phyloP scores from a whole-genome alignment of 2,329 filamentous ascomycete genomes.

The Aspergillus calidoustus region DNA sequence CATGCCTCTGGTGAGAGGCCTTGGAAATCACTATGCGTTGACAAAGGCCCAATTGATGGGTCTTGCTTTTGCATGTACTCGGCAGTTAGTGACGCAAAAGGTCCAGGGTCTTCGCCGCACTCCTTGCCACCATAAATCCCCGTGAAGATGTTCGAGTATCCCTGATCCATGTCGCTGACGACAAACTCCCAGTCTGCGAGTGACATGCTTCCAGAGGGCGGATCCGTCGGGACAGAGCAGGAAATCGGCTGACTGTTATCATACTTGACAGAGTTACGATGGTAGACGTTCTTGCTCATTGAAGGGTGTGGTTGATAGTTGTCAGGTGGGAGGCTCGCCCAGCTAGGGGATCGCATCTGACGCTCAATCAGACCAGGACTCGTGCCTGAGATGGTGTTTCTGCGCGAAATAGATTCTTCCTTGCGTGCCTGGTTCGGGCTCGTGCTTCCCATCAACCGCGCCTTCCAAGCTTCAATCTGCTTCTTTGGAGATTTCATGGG shows the following conservation, averaged over 20 bases:
- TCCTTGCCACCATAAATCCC: constrained; percentile 53
- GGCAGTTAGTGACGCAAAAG: constrained; percentile 40
- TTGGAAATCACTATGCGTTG: constrained; percentile 34
- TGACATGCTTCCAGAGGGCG: constrained; percentile 52
- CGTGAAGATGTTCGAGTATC: constrained; percentile 75
- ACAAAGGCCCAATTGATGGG: constrained; percentile 23
- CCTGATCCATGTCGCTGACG: constrained; percentile 77
- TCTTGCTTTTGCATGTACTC: constrained; percentile 37
- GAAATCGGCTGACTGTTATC: constrained; percentile 34
- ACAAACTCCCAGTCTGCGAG: constrained; percentile 81
- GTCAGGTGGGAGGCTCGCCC: constrained; percentile 34
- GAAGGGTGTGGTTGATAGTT: constrained; percentile 24
- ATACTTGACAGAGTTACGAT: constrained; percentile 47
- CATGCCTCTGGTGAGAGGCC: constrained; percentile 45
- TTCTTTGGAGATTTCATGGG: constrained; percentile 40
- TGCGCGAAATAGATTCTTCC: constrained; percentile 32
- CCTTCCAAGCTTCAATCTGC: constrained; percentile 42
- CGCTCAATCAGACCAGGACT: constrained; percentile 32
- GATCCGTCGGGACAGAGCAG: constrained; percentile 52
- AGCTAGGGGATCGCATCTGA: constrained; percentile 38
- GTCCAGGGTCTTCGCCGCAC: constrained; percentile 40
- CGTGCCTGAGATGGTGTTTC: constrained; percentile 39
- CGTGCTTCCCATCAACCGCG: constrained; percentile 35
- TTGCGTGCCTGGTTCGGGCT: constrained; percentile 27
- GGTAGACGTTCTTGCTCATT: constrained; percentile 24